Conservation (phyloP, 345 rosid species). For the Eucalyptus tenuipes region DNA sequence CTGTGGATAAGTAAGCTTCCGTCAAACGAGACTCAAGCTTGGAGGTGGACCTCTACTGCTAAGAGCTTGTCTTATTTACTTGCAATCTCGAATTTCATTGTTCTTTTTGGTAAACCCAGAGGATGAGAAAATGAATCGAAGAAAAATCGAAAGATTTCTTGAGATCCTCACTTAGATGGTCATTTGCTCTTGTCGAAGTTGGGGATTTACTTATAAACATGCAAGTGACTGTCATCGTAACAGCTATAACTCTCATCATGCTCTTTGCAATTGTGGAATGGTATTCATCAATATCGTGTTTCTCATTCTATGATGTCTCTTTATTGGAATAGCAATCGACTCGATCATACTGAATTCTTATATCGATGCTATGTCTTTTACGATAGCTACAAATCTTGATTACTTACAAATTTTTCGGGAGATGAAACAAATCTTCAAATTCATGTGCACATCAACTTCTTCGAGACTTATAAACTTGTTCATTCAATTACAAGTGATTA, state of each 20-base stretch:
- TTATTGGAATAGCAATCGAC: background rate
- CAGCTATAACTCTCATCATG: background rate
- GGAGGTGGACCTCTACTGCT: background rate
- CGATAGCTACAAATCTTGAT: background rate
- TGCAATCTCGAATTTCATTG: background rate
- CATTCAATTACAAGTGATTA: too few species aligned
- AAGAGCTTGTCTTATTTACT: background rate
- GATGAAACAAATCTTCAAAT: too few species aligned
- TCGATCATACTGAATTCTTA: background rate
- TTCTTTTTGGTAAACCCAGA: background rate
- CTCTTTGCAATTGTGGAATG: background rate
- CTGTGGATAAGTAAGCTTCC: background rate
- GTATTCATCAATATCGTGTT: background rate
- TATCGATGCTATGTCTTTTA: background rate
- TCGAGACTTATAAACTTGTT: too few species aligned
- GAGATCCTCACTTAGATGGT: background rate
- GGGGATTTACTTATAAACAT: background rate
- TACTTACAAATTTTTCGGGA: background rate
- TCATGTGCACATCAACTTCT: too few species aligned
- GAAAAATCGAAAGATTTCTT: background rate
- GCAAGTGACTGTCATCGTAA: background rate
- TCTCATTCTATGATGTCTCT: accelerated
- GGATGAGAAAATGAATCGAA: background rate
- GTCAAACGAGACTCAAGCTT: background rate
- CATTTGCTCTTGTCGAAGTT: background rate